phyloP scores from a whole-genome alignment of 2,329 filamentous ascomycete species.

The Penicillium concentricum region DNA sequence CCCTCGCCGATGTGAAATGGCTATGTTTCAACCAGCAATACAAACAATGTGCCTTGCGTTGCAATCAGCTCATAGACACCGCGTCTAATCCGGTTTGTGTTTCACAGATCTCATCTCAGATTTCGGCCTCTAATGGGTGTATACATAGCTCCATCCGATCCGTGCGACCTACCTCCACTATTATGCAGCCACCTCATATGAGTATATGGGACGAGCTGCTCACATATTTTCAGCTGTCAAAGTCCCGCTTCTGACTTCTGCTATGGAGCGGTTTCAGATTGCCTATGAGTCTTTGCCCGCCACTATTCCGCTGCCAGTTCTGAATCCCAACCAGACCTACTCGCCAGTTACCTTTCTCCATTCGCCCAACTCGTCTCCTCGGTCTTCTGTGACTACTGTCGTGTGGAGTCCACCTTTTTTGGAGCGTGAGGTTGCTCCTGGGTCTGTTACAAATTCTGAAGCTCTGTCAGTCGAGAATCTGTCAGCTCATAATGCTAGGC shows the following conservation, averaged over 20 bases:
- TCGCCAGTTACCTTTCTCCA: not conserved
- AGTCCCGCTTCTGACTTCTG: slow-evolving; percentile 40
- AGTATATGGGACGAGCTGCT: slow-evolving; percentile 47
- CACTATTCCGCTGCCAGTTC: slow-evolving; percentile 3
- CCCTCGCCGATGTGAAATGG: slow-evolving; percentile 35
- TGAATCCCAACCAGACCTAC: not conserved
- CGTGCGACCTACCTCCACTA: slow-evolving; percentile 45
- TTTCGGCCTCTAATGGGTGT: not conserved
- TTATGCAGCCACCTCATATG: slow-evolving; percentile 48
- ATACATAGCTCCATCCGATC: slow-evolving; percentile 34
- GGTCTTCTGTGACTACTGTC: not conserved
- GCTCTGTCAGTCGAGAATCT: not conserved
- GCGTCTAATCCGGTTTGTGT: slow-evolving; percentile 28
- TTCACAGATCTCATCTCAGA: not conserved
- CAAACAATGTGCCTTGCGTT: slow-evolving; percentile 40
- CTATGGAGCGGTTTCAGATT: slow-evolving; percentile 41
- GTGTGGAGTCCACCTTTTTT: not conserved
- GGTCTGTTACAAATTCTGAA: not conserved
- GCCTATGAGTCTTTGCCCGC: slow-evolving; percentile 32
- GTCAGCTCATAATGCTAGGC: not conserved
- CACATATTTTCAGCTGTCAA: slow-evolving; percentile 48
- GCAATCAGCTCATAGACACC: slow-evolving; percentile 30
- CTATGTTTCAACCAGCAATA: slow-evolving; percentile 40
- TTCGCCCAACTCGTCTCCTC: not conserved
- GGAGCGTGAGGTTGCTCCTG: not conserved